These are phyloP conservation scores for Panellus pusillus DNA, from an alignment of 768 basidiomycete genomes.

Conservation along the genomic window DNA sequence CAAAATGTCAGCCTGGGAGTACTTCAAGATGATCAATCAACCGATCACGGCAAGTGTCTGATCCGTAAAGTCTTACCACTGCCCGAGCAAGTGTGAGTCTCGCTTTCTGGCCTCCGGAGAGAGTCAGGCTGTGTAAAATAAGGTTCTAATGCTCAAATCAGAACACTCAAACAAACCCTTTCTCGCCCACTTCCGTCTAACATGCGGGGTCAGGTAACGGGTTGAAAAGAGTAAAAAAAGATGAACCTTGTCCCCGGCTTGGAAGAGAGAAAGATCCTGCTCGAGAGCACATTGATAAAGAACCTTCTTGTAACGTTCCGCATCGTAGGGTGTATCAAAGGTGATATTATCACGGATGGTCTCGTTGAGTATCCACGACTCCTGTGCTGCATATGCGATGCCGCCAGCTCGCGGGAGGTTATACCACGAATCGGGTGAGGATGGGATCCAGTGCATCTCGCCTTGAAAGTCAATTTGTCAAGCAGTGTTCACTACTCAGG, in stretches of 20 bases:
- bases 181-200: slow-evolving; percentile 69
- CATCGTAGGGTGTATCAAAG: slow-evolving; percentile 77
- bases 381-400: slow-evolving; percentile 79
- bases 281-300: slow-evolving; percentile 74
- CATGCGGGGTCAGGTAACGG: neutral
- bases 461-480: slow-evolving; percentile 28
- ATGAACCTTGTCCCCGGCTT: slow-evolving; percentile 51
- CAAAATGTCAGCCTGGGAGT: slow-evolving; percentile 56
- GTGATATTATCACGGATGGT: slow-evolving; percentile 80
- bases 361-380: slow-evolving; percentile 82
- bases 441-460: slow-evolving; percentile 64
- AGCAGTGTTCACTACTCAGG: slow-evolving; percentile 19
- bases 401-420: slow-evolving; percentile 69
- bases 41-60: neutral
- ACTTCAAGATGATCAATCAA: slow-evolving; percentile 39
- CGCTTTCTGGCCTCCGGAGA: slow-evolving; percentile 42
- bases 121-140: neutral
- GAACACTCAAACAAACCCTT: slow-evolving; percentile 47
- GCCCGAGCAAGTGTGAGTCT: slow-evolving; percentile 48
- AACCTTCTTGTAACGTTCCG: slow-evolving; percentile 76
- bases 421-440: slow-evolving; percentile 57
- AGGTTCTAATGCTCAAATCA: slow-evolving; percentile 25
- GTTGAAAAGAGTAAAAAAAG: too few species aligned
- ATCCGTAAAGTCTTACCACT: slow-evolving; percentile 20
- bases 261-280: slow-evolving; percentile 66